Evolutionary conservation across 345 rosid species (phyloP).

Genomic region (Adansonia digitata): DNA sequence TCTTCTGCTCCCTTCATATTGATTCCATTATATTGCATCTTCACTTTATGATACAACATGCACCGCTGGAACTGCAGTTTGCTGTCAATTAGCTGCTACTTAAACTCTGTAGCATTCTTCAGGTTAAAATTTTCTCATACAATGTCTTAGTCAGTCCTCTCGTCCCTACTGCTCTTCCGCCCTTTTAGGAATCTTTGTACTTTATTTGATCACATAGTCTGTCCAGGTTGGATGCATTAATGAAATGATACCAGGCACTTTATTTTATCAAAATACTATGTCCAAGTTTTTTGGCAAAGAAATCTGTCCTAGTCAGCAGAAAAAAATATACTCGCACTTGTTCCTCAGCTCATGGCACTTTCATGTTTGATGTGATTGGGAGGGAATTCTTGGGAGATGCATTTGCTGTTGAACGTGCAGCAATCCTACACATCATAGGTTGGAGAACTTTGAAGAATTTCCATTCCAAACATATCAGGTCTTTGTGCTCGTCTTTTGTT

Average conservation of each 20-base stretch:
- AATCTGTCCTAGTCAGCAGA: conserved; percentile 45
- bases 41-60: too few species aligned
- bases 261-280: too few species aligned
- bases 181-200: background rate
- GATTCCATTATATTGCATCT: too few species aligned
- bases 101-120: conserved; percentile 91
- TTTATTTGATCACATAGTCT: conserved; percentile 5
- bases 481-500: conserved; percentile 17
- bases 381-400: conserved; percentile 54
- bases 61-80: too few species aligned
- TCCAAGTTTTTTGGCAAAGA: conserved; percentile 52
- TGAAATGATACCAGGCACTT: too few species aligned
- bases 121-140: conserved; percentile 43
- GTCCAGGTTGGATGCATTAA: conserved; percentile 64
- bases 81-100: too few species aligned
- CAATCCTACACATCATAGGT: conserved; percentile 51
- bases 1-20: too few species aligned
- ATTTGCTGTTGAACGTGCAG: conserved; percentile 69
- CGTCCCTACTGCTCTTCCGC: background rate
- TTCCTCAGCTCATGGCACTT: conserved; percentile 24
- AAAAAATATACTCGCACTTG: conserved; percentile 28
- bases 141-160: conserved; percentile 18
- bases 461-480: conserved; percentile 52
- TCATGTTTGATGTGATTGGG: conserved; percentile 59
- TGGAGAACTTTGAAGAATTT: conserved; percentile 57